Evolutionary conservation across 352 stramenopile species (phyloP), one percentile per base, ranked within the genome.

Genomic region (Pythium dissotocum): DNA sequence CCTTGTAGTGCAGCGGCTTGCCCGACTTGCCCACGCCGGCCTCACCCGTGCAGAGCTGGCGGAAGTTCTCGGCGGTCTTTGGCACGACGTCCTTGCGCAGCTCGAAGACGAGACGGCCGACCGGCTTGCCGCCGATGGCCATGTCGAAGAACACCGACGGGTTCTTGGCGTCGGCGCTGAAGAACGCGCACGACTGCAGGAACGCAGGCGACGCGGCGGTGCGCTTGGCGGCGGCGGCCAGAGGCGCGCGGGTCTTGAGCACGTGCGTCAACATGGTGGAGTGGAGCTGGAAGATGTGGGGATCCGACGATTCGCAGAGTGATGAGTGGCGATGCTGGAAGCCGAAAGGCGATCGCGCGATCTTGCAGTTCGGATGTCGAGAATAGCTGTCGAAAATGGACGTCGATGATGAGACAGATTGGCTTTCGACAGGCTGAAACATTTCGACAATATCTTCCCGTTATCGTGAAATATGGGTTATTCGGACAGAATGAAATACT

Each of bases 1-100:
- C 87, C 76, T 97, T 96, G 83, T 95, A 97, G 77, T 92, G 82
- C 56, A 96, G 71, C 48, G 88, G 71, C 75, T 91, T 90, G 72
- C 87, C 87, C 14, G 79, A 79, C 60, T 86, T 79, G 60, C 95
- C 91, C 28, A 88, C 72, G 62, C 95, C 95, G n/a, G 96, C 97
- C 76, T 99, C 98, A 64, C 97, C 98, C 52, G 97, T 99, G 88
- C 97, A 99, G 13, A 99, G 79, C 65, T 89, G 81, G 40, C 93
- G 81, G 78, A 99, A 99, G 80, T 99, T 99, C 74, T 99, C 97
- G 38, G 96, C 97, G 33, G 98, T 99, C 77, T 99, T 99, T 21
- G 98, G 98, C 58, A 97, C 96, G 30, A 98, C 91, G 70, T 99
- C 95, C 10, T 88, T 90, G 79, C 95, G 98, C 51, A 99, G 76